Base-by-base conservation (phyloP, 2,329 filamentous ascomycete species). In the Ophiostoma ulmi region DNA sequence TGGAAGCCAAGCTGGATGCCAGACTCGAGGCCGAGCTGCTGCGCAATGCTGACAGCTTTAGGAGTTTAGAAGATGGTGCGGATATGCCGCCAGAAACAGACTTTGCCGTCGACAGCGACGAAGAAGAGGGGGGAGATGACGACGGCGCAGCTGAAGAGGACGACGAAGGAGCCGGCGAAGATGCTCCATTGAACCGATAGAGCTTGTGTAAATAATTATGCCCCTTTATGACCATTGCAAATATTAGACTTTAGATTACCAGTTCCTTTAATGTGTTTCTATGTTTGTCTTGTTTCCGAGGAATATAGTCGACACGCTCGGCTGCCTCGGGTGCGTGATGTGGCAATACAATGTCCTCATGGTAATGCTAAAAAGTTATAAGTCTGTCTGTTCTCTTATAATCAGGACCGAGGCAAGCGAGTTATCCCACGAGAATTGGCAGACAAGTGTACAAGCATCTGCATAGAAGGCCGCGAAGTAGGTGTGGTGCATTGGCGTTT, bases 1-100 rank as follows among this genome's bases (percentile, higher is more conserved):
- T 65, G 35, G 63, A 65, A 39, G 63, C 63, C 7, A 65, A 65
- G n/a, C 63, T 65, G 63, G 63, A 65, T 39, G 63, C 63, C 36
- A 11, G 36, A 22, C 63, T 65, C 2, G 63, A 65, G 63, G 63
- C 63, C 4, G 63, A 65, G 36, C 17, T 65, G 36, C 35, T 65
- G 7, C 36, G 38, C 6, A 36, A 39, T 5, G 63, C 36, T 5
- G 36, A 65, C 63, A 39, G 58, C 22, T 63, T 63, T 17, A 31
- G 13, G 7, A 35, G 26, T 3, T 5, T 35, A 26, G 26, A 35
- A 2, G 58, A 20, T 13, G 13, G 58, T 5, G 58, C 11, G 13
- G 58, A 8, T 20, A 63, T n/a, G 7, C 58, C 11, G n/a, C 58
- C 58, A 31, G 58, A 63, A 17, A 63, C 58, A 63, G 26, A 39